These are phyloP conservation scores for Argentina anserina DNA, from an alignment of 306 rosid species.

Conservation along the genomic window DNA sequence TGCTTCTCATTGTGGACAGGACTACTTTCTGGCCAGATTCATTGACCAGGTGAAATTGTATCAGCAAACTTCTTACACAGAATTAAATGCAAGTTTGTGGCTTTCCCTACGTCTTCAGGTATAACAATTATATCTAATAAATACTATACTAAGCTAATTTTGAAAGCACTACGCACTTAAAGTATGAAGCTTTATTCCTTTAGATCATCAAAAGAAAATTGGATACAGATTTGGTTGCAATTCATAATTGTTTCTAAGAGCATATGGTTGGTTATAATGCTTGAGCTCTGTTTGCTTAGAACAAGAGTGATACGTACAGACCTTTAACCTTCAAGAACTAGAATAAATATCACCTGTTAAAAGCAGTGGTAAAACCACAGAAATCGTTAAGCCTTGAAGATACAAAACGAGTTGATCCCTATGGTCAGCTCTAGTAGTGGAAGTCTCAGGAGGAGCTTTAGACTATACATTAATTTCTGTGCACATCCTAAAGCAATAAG, in stretches of 20 bases:
- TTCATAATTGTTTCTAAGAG: background rate
- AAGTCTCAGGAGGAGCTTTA: background rate
- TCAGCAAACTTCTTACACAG: constrained; percentile 94
- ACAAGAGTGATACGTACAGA: background rate
- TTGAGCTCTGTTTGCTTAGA: background rate
- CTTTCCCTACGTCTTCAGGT: constrained; percentile 98
- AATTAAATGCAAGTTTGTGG: constrained; percentile 90
- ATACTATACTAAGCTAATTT: background rate
- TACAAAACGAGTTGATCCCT: background rate
- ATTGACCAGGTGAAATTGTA: constrained; percentile 55
- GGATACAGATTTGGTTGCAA: background rate
- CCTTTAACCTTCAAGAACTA: background rate
- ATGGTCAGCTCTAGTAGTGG: background rate
- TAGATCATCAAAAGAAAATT: background rate
- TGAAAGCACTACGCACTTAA: constrained; percentile 4
- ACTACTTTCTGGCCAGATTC: constrained; percentile 66
- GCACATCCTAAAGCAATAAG: background rate
- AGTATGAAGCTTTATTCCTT: constrained; percentile 11
- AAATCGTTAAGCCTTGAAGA: background rate
- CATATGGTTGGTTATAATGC: background rate
- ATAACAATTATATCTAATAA: constrained; percentile 16
- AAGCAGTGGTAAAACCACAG: background rate
- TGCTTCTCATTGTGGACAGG: constrained; percentile 44
- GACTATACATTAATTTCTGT: background rate
- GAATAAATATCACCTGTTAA: background rate